Base-by-base conservation (phyloP, 2,329 filamentous ascomycete species). In the Trichothecium roseum region DNA sequence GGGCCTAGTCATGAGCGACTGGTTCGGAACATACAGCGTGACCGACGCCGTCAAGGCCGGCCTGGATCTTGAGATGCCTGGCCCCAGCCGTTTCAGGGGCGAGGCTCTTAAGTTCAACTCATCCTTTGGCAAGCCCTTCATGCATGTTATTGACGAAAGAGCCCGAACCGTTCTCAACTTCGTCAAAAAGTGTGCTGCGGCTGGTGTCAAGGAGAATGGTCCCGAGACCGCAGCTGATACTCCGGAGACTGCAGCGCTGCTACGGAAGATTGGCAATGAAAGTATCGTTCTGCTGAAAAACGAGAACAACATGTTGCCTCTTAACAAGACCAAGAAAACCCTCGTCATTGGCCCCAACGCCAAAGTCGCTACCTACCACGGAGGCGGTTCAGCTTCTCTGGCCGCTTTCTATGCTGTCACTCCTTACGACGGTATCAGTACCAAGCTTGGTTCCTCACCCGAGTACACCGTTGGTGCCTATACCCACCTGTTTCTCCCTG, bases 251-350 rank as follows among this genome's bases (percentile, higher is more conserved):
- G 69, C 77, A 4, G 69, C 66, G 13, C 61, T 86, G 31, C 68
- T 85, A 16, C 69, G 83, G 14, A 66, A 69, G 36, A 66, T 82
- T 17, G 80, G 78, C 14, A 71, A 75, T 4, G 79, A 86, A 50
- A 76, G 76, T 4, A 76, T 84, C 8, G 81, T 86, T 2, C 63
- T 88, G 10, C 60, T 87, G 33, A 85, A 86, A 59, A 88, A 88
- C 44, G 69, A 84, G 10, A 68, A 69, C 27, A 62, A 62, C 12
- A 52, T 79, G 0, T 62, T 88, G 2, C 83, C 83, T 1, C 54
- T 81, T 4, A 69, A 69, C 24, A 78, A 75, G 47, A 62, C 72
- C 28, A 77, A 74, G 46, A 77, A 74, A 45, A 74, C 70, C 0
- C 60, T 74, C 16, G 57, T 77, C 20, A 60, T 77, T 20, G 72